Evolutionary conservation across 352 stramenopile species (phyloP).

Genomic region (Phytophthora vignae): DNA sequence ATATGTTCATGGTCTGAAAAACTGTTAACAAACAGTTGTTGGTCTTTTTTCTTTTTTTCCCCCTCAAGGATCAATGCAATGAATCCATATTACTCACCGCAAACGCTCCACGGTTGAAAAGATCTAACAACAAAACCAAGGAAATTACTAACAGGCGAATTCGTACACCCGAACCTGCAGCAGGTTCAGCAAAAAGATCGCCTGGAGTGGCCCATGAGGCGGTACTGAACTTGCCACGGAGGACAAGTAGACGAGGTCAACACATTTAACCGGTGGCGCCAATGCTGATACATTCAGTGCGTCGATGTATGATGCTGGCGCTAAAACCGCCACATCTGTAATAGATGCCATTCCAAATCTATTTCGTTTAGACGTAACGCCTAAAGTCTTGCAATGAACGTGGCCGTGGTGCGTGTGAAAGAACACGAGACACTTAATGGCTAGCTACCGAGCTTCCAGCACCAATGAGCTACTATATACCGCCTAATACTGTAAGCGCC

Average conservation of each 20-base stretch:
- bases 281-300: background rate
- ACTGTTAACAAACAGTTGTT: background rate
- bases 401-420: too few relatives aligned
- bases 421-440: too few relatives aligned
- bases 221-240: background rate
- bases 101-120: background rate
- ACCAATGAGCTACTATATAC: too few relatives aligned
- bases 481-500: too few relatives aligned
- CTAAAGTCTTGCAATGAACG: too few relatives aligned
- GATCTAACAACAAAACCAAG: background rate
- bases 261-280: background rate
- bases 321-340: too few relatives aligned
- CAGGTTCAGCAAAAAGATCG: too few relatives aligned
- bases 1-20: too few relatives aligned
- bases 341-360: too few relatives aligned
- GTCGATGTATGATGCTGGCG: background rate
- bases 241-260: background rate
- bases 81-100: background rate
- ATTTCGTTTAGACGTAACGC: too few relatives aligned
- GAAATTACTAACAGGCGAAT: background rate
- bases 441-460: too few relatives aligned
- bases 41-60: background rate
- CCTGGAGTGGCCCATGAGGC: too few relatives aligned
- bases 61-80: background rate
- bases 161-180: background rate